Conservation (phyloP, 257 asterid species). For the Echites panduratus region DNA sequence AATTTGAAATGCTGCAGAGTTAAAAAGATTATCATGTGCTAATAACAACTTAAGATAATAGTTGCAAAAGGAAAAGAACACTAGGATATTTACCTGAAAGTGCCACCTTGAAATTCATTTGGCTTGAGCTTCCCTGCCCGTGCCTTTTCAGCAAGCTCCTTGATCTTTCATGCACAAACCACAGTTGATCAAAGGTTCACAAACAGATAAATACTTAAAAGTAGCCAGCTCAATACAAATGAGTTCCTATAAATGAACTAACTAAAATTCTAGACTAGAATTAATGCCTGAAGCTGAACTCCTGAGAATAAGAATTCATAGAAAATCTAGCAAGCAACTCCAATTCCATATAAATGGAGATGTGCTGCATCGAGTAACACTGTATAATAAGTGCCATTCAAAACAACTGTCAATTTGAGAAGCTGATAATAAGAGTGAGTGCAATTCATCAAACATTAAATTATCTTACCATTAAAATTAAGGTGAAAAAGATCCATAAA, state of each 20-base stretch:
- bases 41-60: conserved; percentile 2
- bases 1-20: conserved; percentile 83
- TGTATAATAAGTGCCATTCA: neutral
- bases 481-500: neutral
- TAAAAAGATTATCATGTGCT: conserved; percentile 18
- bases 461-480: neutral
- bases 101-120: conserved; percentile 97
- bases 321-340: neutral
- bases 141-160: conserved; percentile 97
- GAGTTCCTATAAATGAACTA: neutral
- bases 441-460: neutral
- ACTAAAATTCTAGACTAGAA: neutral
- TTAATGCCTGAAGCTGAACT: neutral
- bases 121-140: conserved; percentile 90
- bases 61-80: conserved; percentile 6
- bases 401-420: too few species aligned
- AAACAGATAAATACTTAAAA: neutral
- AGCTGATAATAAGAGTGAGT: neutral
- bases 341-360: neutral
- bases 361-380: neutral
- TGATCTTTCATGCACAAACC: conserved; percentile 48
- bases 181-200: neutral
- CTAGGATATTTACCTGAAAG: conserved; percentile 67
- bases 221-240: neutral
- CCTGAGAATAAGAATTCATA: neutral